A percentile compares a stretch with the other conserved stretches of the same genome.
These are phyloP conservation scores for Diaporthe helianthi DNA, from an alignment of 2,329 filamentous ascomycete genomes.

Conservation along the genomic window DNA sequence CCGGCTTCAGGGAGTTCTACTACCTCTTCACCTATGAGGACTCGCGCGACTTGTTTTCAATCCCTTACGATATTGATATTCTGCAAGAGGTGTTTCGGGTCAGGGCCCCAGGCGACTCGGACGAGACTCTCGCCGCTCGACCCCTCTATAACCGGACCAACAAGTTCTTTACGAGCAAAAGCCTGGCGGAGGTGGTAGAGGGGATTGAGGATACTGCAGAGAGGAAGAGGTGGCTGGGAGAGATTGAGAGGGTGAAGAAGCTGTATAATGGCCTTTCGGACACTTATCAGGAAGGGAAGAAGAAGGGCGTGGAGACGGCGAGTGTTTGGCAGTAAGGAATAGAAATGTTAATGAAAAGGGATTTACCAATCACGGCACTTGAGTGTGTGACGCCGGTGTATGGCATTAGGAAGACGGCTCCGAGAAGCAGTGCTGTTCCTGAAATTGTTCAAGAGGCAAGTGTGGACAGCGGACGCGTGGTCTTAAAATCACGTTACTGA, in stretches of 20 bases:
- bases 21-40: constrained; percentile 67
- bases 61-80: constrained; percentile 66
- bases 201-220: constrained; percentile 47
- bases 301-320: constrained; percentile 49
- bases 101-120: constrained; percentile 46
- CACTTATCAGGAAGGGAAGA: constrained; percentile 58
- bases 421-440: too few species aligned
- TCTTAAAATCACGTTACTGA: not conserved
- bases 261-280: constrained; percentile 55
- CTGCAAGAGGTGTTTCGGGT: constrained; percentile 62
- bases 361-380: too few species aligned
- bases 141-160: constrained; percentile 62
- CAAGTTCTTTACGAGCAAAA: constrained; percentile 59
- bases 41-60: constrained; percentile 60
- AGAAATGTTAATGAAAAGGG: not conserved
- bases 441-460: too few species aligned
- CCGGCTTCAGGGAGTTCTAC: constrained; percentile 62
- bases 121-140: constrained; percentile 46
- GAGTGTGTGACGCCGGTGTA: not conserved
- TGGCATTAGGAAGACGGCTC: too few species aligned
- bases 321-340: constrained; percentile 56
- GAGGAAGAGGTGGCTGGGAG: constrained; percentile 43
- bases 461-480: too few species aligned
- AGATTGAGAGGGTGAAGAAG: constrained; percentile 56
- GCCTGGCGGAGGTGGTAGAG: constrained; percentile 49